Evolutionary conservation across 129 eudicot species (phyloP).

Genomic region (Kitagawia praeruptora): DNA sequence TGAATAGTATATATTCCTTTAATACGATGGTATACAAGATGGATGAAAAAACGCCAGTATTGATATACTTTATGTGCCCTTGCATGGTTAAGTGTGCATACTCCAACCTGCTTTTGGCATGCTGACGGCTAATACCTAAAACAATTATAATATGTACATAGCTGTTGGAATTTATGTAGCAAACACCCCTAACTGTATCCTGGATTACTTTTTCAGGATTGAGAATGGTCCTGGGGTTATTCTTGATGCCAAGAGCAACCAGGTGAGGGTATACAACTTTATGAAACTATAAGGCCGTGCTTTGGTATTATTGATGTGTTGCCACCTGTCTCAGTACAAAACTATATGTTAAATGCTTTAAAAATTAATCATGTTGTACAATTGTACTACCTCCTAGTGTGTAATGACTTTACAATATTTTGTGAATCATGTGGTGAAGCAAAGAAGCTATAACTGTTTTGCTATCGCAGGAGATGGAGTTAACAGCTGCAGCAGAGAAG

Average conservation of each 20-base stretch:
- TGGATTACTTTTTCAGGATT: constrained; percentile 39
- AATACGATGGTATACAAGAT: not conserved
- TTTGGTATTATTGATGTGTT: not conserved
- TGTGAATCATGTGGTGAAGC: not conserved
- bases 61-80: not conserved
- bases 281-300: not conserved
- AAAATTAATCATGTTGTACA: not conserved
- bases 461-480: constrained; percentile 58
- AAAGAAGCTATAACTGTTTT: constrained; percentile 1
- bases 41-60: not conserved
- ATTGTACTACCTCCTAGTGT: not conserved
- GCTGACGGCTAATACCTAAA: not conserved
- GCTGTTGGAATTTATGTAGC: not conserved
- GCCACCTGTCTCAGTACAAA: not conserved
- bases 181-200: constrained; percentile 10
- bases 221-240: constrained; percentile 42
- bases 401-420: not conserved
- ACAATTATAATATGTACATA: not conserved
- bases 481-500: constrained; percentile 88
- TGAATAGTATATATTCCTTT: not conserved
- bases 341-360: not conserved
- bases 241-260: constrained; percentile 46
- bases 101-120: not conserved
- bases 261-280: constrained; percentile 32
- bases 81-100: not conserved